phyloP scores from a whole-genome alignment of 148 eudicot genomes.

The Vaccinium macrocarpon region DNA sequence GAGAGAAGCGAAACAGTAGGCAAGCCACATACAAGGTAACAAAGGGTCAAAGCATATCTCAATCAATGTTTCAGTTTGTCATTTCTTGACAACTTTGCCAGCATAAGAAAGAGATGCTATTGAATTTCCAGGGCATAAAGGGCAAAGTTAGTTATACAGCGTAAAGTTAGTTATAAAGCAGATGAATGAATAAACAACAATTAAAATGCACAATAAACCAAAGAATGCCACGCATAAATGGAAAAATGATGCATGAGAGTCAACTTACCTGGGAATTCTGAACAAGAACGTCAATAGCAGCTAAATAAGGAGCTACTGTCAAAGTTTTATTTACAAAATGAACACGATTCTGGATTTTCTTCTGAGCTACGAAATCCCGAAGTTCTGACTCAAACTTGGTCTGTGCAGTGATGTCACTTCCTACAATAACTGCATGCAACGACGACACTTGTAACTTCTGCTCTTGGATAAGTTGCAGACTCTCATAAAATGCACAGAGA shows the following conservation, averaged over 20 bases:
- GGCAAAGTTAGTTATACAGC: not conserved
- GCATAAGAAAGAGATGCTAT: not conserved
- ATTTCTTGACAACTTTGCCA: not conserved
- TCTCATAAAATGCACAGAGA: constrained; percentile 78
- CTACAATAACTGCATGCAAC: constrained; percentile 87
- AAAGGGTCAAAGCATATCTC: not conserved
- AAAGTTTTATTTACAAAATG: constrained; percentile 93
- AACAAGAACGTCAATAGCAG: constrained; percentile 87
- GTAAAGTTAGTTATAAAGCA: not conserved
- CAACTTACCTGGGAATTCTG: constrained; percentile 85
- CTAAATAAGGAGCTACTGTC: constrained; percentile 86
- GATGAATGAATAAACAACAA: not conserved
- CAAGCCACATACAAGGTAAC: constrained; percentile 5
- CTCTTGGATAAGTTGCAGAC: constrained; percentile 68
- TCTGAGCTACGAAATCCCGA: constrained; percentile 63
- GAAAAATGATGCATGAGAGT: not conserved
- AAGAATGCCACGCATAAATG: not conserved
- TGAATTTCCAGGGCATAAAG: not conserved
- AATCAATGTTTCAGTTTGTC: not conserved
- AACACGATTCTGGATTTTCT: constrained; percentile 70
- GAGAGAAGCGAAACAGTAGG: not conserved
- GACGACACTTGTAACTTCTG: constrained; percentile 83
- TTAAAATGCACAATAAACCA: not conserved
- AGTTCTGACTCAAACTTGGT: constrained; percentile 92
- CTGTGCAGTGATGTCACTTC: constrained; percentile 90